Conservation (phyloP, 805 yeast genomes). For the Saturnispora hagleri region DNA sequence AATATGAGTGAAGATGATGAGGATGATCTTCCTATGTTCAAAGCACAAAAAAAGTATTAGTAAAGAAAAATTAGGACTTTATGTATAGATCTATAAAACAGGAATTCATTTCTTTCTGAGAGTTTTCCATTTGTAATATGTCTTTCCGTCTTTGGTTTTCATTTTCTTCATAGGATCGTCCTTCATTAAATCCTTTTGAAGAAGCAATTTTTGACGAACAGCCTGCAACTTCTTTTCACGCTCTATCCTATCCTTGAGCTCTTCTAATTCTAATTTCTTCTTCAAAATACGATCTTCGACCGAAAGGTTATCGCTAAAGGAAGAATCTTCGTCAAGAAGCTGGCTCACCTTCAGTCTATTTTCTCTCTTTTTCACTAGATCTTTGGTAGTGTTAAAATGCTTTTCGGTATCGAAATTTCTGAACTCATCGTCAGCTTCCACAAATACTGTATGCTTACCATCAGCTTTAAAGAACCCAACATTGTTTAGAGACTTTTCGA, state of each 20-base stretch:
- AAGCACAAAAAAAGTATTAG: constrained; percentile 17
- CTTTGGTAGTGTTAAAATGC: constrained; percentile 62
- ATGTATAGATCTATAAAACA: not conserved
- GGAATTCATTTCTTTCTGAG: constrained; percentile 46
- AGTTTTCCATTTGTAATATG: constrained; percentile 76
- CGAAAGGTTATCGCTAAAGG: constrained; percentile 20
- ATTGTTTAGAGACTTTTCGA: constrained; percentile 45
- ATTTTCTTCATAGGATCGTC: constrained; percentile 76
- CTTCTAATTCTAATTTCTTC: constrained; percentile 51
- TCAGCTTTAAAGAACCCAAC: constrained; percentile 40
- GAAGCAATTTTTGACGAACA: constrained; percentile 64
- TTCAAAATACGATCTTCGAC: constrained; percentile 11
- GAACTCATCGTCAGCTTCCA: constrained; percentile 50
- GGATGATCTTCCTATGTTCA: constrained; percentile 25
- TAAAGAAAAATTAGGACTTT: not conserved
- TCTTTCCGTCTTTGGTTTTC: constrained; percentile 49
- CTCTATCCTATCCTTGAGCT: constrained; percentile 55
- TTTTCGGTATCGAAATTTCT: constrained; percentile 52
- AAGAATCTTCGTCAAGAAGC: constrained; percentile 27
- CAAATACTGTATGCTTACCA: constrained; percentile 82
- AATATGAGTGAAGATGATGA: constrained; percentile 15
- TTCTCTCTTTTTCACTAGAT: constrained; percentile 53
- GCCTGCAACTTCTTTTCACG: constrained; percentile 59
- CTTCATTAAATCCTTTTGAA: constrained; percentile 82
- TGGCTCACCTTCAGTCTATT: constrained; percentile 62